Evolutionary conservation across 2,329 filamentous ascomycete genomes (phyloP).

Genomic region (Colletotrichum sp.): DNA sequence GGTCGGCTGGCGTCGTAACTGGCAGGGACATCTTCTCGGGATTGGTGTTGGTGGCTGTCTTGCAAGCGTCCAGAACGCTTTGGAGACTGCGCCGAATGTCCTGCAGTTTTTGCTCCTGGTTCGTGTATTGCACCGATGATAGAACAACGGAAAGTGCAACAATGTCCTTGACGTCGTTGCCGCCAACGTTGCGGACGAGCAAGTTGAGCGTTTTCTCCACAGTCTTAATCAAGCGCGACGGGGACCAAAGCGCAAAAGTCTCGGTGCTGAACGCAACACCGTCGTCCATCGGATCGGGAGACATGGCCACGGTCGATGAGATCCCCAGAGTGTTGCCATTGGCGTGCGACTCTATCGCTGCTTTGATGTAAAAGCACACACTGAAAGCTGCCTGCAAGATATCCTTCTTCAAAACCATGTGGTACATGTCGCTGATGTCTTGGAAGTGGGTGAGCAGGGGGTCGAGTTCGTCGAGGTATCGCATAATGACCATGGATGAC

Average conservation of each 20-base stretch:
- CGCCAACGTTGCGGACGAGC: conserved; percentile 50
- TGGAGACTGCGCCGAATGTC: conserved; percentile 47
- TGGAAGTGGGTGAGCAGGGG: conserved; percentile 49
- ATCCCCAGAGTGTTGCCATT: conserved; percentile 12
- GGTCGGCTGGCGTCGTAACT: conserved; percentile 7
- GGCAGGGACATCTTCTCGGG: conserved; percentile 38
- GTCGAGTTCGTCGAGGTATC: conserved; percentile 60
- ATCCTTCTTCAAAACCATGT: conserved; percentile 58
- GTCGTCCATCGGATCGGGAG: conserved; percentile 38
- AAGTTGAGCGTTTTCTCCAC: conserved; percentile 54
- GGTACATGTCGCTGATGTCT: conserved; percentile 56
- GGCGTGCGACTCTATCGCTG: conserved; percentile 25
- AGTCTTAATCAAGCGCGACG: conserved; percentile 42
- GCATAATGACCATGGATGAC: conserved; percentile 61
- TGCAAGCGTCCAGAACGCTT: conserved; percentile 47
- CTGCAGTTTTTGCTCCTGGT: conserved; percentile 44
- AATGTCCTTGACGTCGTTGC: conserved; percentile 57
- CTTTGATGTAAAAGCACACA: conserved; percentile 59
- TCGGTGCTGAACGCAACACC: conserved; percentile 37
- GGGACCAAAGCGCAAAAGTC: conserved; percentile 46
- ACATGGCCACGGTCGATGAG: conserved; percentile 31
- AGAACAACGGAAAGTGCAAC: conserved; percentile 54
- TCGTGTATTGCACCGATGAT: conserved; percentile 46
- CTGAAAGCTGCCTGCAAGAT: conserved; percentile 61
- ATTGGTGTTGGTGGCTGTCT: conserved; percentile 48